Evolutionary conservation across 768 basidiomycete genomes (phyloP).

Genomic region (Suillus hirtellus): DNA sequence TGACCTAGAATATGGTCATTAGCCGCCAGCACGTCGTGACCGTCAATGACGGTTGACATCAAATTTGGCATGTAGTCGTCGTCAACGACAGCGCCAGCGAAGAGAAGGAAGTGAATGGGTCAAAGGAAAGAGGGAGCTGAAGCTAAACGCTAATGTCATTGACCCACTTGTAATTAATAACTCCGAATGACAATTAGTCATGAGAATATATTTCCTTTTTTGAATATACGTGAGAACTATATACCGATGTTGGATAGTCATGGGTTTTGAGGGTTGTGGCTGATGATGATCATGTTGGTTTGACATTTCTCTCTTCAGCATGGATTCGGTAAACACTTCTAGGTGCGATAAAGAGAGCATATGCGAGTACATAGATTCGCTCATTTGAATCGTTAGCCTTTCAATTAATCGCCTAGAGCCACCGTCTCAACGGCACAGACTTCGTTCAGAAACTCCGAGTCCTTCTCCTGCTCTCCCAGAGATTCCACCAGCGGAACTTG

Average conservation of each 20-base stretch:
- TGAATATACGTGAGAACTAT: neutral
- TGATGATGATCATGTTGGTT: neutral
- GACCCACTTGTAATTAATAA: constrained; percentile 30
- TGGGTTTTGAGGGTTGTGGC: constrained; percentile 1
- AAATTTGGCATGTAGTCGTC: constrained; percentile 13
- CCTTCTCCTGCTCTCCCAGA: constrained; percentile 46
- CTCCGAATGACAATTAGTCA: constrained; percentile 29
- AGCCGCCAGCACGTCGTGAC: constrained; percentile 23
- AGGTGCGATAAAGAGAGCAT: constrained; percentile 23
- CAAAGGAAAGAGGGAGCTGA: constrained; percentile 19
- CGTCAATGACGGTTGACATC: constrained; percentile 17
- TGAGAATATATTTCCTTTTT: constrained; percentile 21
- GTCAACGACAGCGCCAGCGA: constrained; percentile 19
- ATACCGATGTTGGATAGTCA: constrained; percentile 1
- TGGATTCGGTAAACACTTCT: constrained; percentile 24
- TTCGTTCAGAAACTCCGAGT: constrained; percentile 19
- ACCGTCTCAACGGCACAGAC: constrained; percentile 11
- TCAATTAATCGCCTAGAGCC: constrained; percentile 22
- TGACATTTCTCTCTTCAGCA: constrained; percentile 13
- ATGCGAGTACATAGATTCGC: constrained; percentile 13
- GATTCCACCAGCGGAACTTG: constrained; percentile 50
- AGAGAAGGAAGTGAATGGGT: constrained; percentile 13
- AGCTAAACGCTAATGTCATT: constrained; percentile 14
- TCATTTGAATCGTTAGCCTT: constrained; percentile 26
- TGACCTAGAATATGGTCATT: constrained; percentile 14